phyloP scores from a whole-genome alignment of 805 yeast species.

The Scheffersomyces coipomensis region DNA sequence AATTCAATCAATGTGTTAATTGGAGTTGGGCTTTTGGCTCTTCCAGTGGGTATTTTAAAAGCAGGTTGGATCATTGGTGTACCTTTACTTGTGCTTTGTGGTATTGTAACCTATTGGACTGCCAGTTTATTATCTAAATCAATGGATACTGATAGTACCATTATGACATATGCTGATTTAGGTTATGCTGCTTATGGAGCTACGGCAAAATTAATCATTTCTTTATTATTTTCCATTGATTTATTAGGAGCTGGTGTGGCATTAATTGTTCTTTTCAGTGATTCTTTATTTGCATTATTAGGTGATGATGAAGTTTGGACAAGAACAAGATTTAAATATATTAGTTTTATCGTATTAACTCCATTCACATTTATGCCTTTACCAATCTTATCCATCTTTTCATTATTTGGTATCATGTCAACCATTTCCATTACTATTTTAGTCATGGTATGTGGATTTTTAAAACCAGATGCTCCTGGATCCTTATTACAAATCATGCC shows the following conservation, averaged over 20 bases:
- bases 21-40: conserved; percentile 66
- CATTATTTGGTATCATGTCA: conserved; percentile 56
- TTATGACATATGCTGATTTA: conserved; percentile 85
- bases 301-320: conserved; percentile 40
- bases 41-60: conserved; percentile 62
- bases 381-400: conserved; percentile 57
- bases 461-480: conserved; percentile 66
- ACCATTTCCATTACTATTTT: conserved; percentile 50
- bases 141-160: conserved; percentile 74
- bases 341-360: conserved; percentile 69
- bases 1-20: conserved; percentile 70
- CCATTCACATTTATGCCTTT: conserved; percentile 83
- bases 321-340: conserved; percentile 53
- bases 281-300: conserved; percentile 69
- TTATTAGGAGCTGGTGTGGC: conserved; percentile 81
- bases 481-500: conserved; percentile 64
- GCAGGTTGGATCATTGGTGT: conserved; percentile 70
- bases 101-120: conserved; percentile 69
- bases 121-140: conserved; percentile 73
- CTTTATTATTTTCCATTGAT: conserved; percentile 73
- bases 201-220: conserved; percentile 69
- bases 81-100: conserved; percentile 57
- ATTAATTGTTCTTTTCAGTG: conserved; percentile 78
- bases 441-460: conserved; percentile 57
- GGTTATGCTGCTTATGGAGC: conserved; percentile 86